Percentiles rank a stretch among this genome's conserved stretches.
Conservation (phyloP, 108 stramenopile species). For the Parietichytrium sp. region DNA sequence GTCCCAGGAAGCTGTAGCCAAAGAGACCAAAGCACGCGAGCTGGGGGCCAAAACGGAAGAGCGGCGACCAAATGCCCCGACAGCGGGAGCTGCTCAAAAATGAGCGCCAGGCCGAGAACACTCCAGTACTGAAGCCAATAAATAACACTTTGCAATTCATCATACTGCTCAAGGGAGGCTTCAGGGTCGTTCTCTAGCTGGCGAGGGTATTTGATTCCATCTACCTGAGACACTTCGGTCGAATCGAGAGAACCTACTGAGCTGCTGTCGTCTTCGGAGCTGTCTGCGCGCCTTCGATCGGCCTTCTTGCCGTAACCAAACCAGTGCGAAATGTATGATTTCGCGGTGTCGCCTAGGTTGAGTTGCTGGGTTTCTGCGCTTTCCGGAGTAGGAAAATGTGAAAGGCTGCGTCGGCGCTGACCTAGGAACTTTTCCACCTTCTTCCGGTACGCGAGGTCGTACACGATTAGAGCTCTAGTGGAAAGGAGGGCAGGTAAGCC, state of each 20-base stretch:
- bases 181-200: constrained; percentile 34
- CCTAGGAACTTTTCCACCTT: not conserved
- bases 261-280: constrained; percentile 18
- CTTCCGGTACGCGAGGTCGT: constrained; percentile 10
- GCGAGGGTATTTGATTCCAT: constrained; percentile 15
- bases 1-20: constrained; percentile 34
- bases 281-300: not conserved
- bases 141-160: constrained; percentile 8
- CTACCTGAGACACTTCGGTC: not conserved
- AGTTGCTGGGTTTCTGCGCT: not conserved
- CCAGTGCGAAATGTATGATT: not conserved
- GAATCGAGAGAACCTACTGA: constrained; percentile 26
- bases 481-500: not conserved
- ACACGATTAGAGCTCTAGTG: constrained; percentile 21
- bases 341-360: not conserved
- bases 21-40: constrained; percentile 1
- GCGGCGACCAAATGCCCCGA: constrained; percentile 10
- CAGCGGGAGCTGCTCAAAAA: not conserved
- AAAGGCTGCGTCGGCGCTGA: not conserved
- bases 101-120: not conserved
- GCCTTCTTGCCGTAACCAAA: not conserved
- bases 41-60: constrained; percentile 4
- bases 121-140: constrained; percentile 38
- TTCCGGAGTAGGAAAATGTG: constrained; percentile 9
- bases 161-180: not conserved